phyloP scores from a whole-genome alignment of 257 asterid genomes.

The Gardenia jasminoides region DNA sequence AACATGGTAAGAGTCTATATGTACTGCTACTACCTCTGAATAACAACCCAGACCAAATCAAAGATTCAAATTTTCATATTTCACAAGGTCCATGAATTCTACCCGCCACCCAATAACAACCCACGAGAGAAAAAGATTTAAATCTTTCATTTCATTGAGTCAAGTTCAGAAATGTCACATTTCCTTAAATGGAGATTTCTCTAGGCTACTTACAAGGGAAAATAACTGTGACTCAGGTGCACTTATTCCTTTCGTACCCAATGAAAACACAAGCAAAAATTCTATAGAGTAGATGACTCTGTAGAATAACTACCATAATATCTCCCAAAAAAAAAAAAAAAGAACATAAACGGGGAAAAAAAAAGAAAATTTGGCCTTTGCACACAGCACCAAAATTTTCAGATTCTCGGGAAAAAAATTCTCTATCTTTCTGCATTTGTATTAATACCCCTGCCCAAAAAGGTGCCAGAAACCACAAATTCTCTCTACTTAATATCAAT shows the following conservation, averaged over 20 bases:
- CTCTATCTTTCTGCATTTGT: neutral
- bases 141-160: neutral
- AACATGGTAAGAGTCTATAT: neutral
- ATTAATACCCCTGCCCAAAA: neutral
- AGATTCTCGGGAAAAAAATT: neutral
- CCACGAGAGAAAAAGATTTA: neutral
- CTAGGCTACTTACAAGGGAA: no score
- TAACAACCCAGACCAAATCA: no score
- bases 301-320: neutral
- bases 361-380: neutral
- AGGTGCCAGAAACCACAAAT: neutral
- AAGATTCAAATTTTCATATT: no score
- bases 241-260: neutral
- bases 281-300: no score
- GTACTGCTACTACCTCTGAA: neutral
- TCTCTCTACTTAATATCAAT: neutral
- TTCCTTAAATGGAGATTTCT: neutral
- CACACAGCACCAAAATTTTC: neutral
- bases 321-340: neutral
- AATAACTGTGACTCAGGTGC: neutral
- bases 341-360: neutral
- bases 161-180: neutral
- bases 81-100: neutral
- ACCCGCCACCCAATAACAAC: neutral
- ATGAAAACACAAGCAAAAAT: neutral